Base-by-base conservation (phyloP, 1,284 basidiomycete genomes). In the Ustilago vetiveriae region DNA sequence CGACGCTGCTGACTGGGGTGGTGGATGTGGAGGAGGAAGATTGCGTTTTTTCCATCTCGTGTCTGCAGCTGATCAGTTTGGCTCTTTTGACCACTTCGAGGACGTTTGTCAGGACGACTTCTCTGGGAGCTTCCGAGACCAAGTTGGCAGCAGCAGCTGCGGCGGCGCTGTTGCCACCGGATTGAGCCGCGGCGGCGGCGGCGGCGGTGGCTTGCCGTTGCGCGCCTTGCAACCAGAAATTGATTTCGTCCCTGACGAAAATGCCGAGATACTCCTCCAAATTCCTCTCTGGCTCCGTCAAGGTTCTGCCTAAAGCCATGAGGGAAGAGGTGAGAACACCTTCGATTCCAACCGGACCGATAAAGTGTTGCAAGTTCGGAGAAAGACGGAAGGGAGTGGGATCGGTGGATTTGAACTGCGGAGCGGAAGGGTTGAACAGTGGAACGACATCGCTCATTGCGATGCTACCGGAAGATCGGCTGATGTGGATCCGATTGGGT, bases 341-440 rank as follows among this genome's bases (percentile, higher is more conserved):
- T 82, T 99, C 97, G 11, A 90, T 91, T 32, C 92, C 90, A 45
- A 92, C 87, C 2, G 91, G 90, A 0, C 92, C 93, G 46, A 98
- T 85, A 84, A 98, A 96, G 75, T 89, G 86, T 83, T 99, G 97
- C 85, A 99, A 88, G 82, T 97, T 98, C 3, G 94, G 94, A 11
- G 94, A 97, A 72, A 97, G 88, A 10, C 96, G 90, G 90, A 99
- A 99, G 0, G 96, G 95, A 11, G 97, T 93, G 2, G 89, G 86
- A 73, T 99, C 96, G 66, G 86, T 88, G 2, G 90, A 90, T 26
- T 87, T 86, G 79, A 93, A 90, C 35, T 91, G 83, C 0, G 92
- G 90, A 27, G 85, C 84, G 27, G 85, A 90, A 57, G 90, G 86
- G 35, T 74, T 75, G 59, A 82, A 78, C 1, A 76, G 75, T 2